Conservation (phyloP, 768 basidiomycete species). For the Kwoniella dendrophila region DNA sequence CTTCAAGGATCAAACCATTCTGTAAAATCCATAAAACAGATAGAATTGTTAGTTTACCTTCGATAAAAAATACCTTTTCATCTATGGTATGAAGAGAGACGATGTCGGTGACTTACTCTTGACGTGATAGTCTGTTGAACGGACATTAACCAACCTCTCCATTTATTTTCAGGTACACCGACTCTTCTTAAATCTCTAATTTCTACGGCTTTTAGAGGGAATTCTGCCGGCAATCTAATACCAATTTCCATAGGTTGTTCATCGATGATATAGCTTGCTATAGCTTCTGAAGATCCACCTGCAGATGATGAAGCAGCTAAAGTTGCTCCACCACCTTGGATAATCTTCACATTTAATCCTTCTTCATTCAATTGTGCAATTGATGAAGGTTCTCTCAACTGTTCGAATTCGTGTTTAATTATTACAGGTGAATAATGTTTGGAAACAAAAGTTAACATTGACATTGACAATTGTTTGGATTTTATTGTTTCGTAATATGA, state of each 20-base stretch:
- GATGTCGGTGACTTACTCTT: slow-evolving; percentile 70
- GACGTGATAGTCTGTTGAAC: slow-evolving; percentile 88
- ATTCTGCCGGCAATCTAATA: slow-evolving; percentile 81
- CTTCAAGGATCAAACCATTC: slow-evolving; percentile 90
- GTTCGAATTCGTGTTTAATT: slow-evolving; percentile 77
- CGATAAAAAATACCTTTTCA: no score
- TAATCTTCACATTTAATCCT: slow-evolving; percentile 76
- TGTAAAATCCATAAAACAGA: slow-evolving; percentile 51
- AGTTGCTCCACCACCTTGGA: slow-evolving; percentile 58
- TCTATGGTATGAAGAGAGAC: no score
- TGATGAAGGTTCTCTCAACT: slow-evolving; percentile 59
- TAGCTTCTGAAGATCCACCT: slow-evolving; percentile 70
- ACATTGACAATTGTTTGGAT: slow-evolving; percentile 79
- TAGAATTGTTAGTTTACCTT: no score
- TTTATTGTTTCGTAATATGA: slow-evolving; percentile 84
- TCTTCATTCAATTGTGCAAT: slow-evolving; percentile 66
- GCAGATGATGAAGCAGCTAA: slow-evolving; percentile 32
- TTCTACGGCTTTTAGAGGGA: slow-evolving; percentile 84
- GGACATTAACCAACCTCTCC: slow-evolving; percentile 90
- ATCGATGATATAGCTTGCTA: slow-evolving; percentile 81
- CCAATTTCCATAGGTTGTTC: slow-evolving; percentile 90
- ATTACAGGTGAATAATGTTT: slow-evolving; percentile 86
- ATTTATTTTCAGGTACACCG: slow-evolving; percentile 84
- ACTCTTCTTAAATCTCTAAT: slow-evolving; percentile 80
- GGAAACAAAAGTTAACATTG: slow-evolving; percentile 76